These are phyloP conservation scores for Psidium friedrichsthalianum DNA, from an alignment of 345 rosid genomes.

Conservation along the genomic window DNA sequence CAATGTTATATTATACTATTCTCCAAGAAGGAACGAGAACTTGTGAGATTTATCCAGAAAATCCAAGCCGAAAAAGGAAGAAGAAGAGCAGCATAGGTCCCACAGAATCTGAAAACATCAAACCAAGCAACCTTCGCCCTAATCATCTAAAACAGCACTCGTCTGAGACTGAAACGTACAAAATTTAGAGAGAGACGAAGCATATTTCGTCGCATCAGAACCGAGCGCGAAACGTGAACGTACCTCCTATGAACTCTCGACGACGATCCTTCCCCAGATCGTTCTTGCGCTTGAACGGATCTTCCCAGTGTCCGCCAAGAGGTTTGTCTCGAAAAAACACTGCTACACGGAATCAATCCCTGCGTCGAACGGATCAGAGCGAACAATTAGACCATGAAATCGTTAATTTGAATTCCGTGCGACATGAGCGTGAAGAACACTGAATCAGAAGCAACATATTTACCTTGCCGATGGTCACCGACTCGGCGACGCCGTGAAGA, in stretches of 20 bases:
- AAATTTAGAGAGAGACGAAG: background rate
- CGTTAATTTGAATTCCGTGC: background rate
- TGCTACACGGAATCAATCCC: conserved; percentile 61
- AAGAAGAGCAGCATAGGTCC: too few species aligned
- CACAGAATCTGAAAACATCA: too few species aligned
- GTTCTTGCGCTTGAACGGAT: conserved; percentile 52
- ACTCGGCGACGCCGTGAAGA: conserved; percentile 30
- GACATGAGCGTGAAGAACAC: background rate
- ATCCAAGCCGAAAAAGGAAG: too few species aligned
- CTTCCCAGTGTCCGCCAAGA: conserved; percentile 66
- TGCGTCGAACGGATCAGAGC: conserved; percentile 2
- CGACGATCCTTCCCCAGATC: conserved; percentile 50
- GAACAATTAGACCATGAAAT: background rate
- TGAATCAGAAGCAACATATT: background rate
- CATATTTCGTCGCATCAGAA: background rate
- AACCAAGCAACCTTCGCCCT: background rate
- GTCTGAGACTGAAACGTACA: background rate
- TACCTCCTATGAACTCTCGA: conserved; percentile 25
- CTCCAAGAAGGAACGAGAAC: too few species aligned
- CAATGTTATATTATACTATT: background rate
- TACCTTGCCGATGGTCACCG: conserved; percentile 51
- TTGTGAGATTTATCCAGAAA: too few species aligned
- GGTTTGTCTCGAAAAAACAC: conserved; percentile 47
- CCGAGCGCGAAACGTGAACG: background rate
- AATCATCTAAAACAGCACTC: background rate